Evolutionary conservation across 75 land plant species (phyloP).

Genomic region (Sequoia sempervirens): DNA sequence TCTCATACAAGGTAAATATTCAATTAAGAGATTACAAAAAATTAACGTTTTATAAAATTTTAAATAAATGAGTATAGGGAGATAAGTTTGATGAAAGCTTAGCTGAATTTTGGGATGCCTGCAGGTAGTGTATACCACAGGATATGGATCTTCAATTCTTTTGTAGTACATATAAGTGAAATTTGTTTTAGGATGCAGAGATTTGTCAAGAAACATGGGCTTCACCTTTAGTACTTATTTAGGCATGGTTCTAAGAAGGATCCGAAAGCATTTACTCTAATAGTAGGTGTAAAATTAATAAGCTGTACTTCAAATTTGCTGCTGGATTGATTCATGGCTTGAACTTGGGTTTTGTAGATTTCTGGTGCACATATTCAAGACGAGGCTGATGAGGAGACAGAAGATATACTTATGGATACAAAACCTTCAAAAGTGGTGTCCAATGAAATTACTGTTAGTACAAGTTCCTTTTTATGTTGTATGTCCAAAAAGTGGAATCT

Average conservation of each 20-base stretch:
- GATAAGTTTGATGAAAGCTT: background rate
- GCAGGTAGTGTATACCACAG: background rate
- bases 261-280: background rate
- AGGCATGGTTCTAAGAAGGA: background rate
- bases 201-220: background rate
- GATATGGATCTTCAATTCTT: background rate
- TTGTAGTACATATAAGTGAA: background rate
- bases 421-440: conserved; percentile 89
- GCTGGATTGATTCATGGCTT: background rate
- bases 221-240: background rate
- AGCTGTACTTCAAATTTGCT: background rate
- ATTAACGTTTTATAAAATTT: no score
- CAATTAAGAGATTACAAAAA: background rate
- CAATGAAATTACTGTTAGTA: conserved; percentile 72
- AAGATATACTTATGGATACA: conserved; percentile 61
- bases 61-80: background rate
- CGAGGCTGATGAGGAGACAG: conserved; percentile 63
- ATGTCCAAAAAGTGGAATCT: background rate
- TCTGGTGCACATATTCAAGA: conserved; percentile 41
- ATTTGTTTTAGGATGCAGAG: background rate
- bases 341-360: conserved; percentile 15
- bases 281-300: background rate
- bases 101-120: background rate
- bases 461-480: background rate
- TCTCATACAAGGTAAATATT: background rate